These are phyloP conservation scores for Amphirosellinia nigrospora DNA, from an alignment of 495 filamentous ascomycete species.

Conservation along the genomic window DNA sequence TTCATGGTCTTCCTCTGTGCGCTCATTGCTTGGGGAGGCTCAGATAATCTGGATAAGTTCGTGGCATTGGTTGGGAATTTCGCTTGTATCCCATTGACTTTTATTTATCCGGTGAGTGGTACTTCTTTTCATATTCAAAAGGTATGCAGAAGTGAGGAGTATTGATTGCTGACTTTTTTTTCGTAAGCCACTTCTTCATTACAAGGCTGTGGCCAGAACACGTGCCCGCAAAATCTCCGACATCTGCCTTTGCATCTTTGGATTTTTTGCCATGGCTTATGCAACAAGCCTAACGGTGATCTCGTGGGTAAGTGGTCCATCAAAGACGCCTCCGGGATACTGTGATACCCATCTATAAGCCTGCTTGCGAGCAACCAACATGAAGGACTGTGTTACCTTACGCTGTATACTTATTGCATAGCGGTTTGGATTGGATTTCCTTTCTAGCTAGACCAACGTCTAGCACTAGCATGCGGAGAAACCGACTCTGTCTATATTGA, in stretches of 20 bases:
- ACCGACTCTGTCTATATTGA: conserved; percentile 1
- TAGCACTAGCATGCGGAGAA: not conserved
- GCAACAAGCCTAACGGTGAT: conserved; percentile 83
- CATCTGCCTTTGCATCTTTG: conserved; percentile 77
- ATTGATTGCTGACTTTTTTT: conserved; percentile 9
- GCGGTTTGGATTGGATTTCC: conserved; percentile 18
- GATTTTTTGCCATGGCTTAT: conserved; percentile 84
- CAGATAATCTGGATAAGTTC: conserved; percentile 95
- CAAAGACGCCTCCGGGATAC: conserved; percentile 52
- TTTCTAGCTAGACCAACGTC: conserved; percentile 1
- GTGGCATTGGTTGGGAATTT: conserved; percentile 95
- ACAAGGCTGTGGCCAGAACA: conserved; percentile 74
- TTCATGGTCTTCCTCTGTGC: conserved; percentile 86
- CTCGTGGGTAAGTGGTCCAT: conserved; percentile 70
- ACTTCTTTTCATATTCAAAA: not conserved
- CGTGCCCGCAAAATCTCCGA: conserved; percentile 69
- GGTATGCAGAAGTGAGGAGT: not conserved
- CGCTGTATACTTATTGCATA: conserved; percentile 23
- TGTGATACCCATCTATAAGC: conserved; percentile 46
- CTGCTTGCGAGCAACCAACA: not conserved
- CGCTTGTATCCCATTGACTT: conserved; percentile 95
- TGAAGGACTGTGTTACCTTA: conserved; percentile 29
- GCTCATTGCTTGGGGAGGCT: conserved; percentile 86
- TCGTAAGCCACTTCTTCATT: conserved; percentile 86
- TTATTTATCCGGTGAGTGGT: conserved; percentile 88